These are phyloP conservation scores for Favolaschia claudopus DNA, from an alignment of 768 basidiomycete genomes.

Conservation along the genomic window DNA sequence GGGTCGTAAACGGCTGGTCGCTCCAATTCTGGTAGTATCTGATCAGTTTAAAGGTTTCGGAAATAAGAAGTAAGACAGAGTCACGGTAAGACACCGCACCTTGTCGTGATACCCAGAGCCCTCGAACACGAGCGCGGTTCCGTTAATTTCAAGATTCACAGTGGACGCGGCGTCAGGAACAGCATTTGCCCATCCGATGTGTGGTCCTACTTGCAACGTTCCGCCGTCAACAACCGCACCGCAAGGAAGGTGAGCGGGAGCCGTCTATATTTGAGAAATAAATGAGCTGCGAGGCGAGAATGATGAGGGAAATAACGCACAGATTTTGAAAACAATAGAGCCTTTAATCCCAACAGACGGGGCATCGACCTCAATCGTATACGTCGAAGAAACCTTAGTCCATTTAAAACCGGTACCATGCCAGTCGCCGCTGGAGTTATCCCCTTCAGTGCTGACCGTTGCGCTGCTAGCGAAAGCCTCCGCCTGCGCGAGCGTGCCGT, in stretches of 20 bases:
- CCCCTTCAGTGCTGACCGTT: not conserved
- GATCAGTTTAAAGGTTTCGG: not conserved
- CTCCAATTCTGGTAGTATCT: conserved; percentile 17
- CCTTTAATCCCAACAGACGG: conserved; percentile 22
- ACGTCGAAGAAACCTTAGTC: not conserved
- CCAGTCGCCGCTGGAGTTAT: conserved; percentile 21
- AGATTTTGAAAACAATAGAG: conserved; percentile 1
- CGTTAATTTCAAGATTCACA: conserved; percentile 19
- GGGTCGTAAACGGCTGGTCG: not conserved
- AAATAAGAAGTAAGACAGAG: too few species aligned
- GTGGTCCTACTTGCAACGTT: conserved; percentile 16
- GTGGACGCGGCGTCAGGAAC: conserved; percentile 23
- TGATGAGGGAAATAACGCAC: not conserved
- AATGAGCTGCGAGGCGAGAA: not conserved
- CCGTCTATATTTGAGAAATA: not conserved
- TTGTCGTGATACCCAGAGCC: conserved; percentile 25
- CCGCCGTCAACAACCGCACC: conserved; percentile 3
- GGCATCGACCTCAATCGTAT: conserved; percentile 15
- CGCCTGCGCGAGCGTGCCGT: conserved; percentile 14
- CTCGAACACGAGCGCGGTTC: conserved; percentile 9
- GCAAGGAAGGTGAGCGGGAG: conserved; percentile 25
- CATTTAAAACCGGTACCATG: conserved; percentile 24
- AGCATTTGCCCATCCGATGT: conserved; percentile 29
- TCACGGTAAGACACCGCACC: not conserved
- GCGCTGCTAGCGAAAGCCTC: not conserved